Percentiles rank a stretch among this genome's conserved stretches.
Conservation (phyloP, 306 rosid species). For the Lotus japonicus region DNA sequence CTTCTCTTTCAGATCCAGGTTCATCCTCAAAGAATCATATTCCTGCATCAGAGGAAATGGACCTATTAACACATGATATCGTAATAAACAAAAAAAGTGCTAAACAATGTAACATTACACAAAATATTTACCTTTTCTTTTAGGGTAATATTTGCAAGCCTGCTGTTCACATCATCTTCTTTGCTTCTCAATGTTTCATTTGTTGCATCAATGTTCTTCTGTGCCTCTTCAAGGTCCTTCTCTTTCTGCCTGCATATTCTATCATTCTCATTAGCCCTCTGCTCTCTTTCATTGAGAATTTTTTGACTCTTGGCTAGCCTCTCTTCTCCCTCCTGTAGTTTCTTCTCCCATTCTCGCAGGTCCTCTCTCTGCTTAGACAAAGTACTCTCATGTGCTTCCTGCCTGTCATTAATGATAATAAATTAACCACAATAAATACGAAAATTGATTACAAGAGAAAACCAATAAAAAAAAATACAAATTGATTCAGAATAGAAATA, state of each 20-base stretch:
- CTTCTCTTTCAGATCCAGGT: slow-evolving; percentile 67
- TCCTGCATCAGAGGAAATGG: slow-evolving; percentile 51
- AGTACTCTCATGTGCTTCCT: slow-evolving; percentile 54
- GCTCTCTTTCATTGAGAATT: slow-evolving; percentile 88
- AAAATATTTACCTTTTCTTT: slow-evolving; percentile 66
- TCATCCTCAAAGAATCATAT: slow-evolving; percentile 44
- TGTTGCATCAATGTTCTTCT: slow-evolving; percentile 71
- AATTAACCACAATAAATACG: background rate
- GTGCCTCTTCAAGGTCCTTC: slow-evolving; percentile 76
- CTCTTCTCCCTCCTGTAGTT: slow-evolving; percentile 88
- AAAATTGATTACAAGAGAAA: background rate
- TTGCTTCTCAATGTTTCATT: slow-evolving; percentile 51
- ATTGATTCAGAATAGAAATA: slow-evolving; percentile 3
- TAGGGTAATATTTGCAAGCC: slow-evolving; percentile 55
- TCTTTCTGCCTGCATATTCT: slow-evolving; percentile 69
- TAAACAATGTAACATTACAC: background rate
- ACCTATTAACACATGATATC: slow-evolving; percentile 10
- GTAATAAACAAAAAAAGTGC: background rate
- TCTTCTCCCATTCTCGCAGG: slow-evolving; percentile 88
- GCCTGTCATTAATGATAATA: slow-evolving; percentile 43
- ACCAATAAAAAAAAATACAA: background rate
- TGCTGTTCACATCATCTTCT: slow-evolving; percentile 71
- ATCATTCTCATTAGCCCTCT: slow-evolving; percentile 79
- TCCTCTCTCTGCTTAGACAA: slow-evolving; percentile 83
- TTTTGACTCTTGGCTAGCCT: slow-evolving; percentile 82